These are phyloP conservation scores for Eimeria maxima DNA, from an alignment of 169 alveolate genomes.

Conservation along the genomic window DNA sequence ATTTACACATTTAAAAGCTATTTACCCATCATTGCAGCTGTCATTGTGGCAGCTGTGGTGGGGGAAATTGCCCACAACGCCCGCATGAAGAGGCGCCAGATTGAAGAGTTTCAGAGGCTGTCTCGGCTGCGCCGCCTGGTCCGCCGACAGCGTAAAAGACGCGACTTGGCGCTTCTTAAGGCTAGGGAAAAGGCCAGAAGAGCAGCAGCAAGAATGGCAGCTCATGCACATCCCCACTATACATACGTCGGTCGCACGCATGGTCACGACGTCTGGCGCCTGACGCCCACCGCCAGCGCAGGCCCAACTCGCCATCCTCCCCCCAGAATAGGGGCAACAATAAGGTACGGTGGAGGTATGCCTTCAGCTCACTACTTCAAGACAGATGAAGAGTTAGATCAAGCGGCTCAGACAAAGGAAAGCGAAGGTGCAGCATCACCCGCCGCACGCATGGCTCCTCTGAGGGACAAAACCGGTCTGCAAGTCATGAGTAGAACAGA, in stretches of 20 bases:
- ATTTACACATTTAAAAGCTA: conserved; percentile 1
- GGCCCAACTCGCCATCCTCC: not conserved
- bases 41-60: conserved; percentile 49
- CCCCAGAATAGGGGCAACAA: not conserved
- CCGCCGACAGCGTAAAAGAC: conserved; percentile 13
- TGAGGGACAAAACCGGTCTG: not conserved
- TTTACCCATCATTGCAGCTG: conserved; percentile 30
- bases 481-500: not conserved
- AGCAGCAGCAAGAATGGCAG: not conserved
- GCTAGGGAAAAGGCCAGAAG: conserved; percentile 1
- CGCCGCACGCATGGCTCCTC: not conserved
- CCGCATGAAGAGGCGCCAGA: conserved; percentile 14
- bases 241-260: not conserved
- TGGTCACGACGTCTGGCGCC: conserved; percentile 6
- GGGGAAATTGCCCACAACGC: conserved; percentile 68
- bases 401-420: not conserved
- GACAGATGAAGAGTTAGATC: not conserved
- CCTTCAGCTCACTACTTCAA: conserved; percentile 4
- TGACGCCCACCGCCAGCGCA: not conserved
- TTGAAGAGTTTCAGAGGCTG: conserved; percentile 10
- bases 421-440: not conserved
- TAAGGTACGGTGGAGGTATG: not conserved
- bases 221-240: not conserved
- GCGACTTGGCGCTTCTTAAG: conserved; percentile 53
- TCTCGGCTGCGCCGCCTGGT: conserved; percentile 53